Conservation (phyloP, 139 green algal species). For the Parachlorella kessleri region DNA sequence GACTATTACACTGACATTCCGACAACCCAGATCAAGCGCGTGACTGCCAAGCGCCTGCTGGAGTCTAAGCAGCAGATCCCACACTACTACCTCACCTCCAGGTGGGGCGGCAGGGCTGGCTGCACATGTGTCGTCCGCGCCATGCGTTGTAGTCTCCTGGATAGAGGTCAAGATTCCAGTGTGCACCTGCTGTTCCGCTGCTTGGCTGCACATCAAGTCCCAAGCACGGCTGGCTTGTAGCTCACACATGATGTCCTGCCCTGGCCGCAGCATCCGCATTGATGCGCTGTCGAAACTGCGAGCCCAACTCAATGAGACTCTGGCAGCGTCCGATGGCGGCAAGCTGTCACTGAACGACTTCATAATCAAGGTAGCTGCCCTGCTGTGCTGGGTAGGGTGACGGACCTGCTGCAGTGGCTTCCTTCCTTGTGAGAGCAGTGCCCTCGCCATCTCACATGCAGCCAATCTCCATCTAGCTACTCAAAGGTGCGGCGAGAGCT, state of each 20-base stretch:
- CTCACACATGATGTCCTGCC: too few species aligned
- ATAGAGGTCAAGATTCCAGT: too few species aligned
- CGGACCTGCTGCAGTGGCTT: too few species aligned
- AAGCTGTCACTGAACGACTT: constrained; percentile 99
- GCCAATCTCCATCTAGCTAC: too few species aligned
- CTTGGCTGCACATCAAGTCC: too few species aligned
- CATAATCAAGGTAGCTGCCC: constrained; percentile 80
- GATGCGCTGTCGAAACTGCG: constrained; percentile 58
- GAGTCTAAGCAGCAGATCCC: constrained; percentile 96
- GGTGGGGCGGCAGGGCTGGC: background rate
- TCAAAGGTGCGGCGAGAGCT: too few species aligned
- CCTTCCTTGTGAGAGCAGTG: too few species aligned
- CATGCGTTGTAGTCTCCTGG: too few species aligned
- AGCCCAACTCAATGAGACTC: constrained; percentile 61
- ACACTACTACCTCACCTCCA: constrained; percentile 95
- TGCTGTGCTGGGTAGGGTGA: background rate
- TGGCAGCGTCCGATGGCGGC: constrained; percentile 42
- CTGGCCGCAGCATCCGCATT: background rate
- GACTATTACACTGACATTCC: constrained; percentile 68
- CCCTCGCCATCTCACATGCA: too few species aligned
- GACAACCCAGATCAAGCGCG: constrained; percentile 73
- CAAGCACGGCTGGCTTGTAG: too few species aligned
- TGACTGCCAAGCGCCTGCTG: constrained; percentile 90
- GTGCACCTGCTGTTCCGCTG: too few species aligned
- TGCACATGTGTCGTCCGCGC: background rate